phyloP scores from a whole-genome alignment of 495 filamentous ascomycete species.

The Schizothecium vesticola region DNA sequence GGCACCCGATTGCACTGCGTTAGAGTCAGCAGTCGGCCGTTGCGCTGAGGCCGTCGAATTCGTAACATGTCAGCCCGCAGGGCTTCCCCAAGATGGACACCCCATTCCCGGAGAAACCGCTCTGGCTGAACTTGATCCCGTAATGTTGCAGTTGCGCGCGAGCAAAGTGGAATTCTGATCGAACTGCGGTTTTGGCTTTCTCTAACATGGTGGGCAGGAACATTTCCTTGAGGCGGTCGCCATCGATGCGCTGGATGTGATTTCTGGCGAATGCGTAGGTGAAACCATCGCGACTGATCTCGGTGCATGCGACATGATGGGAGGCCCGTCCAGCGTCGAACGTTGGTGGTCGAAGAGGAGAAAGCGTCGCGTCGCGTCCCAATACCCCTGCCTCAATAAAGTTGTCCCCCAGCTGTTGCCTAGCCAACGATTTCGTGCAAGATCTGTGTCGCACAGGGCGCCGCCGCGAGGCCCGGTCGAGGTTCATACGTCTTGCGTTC shows the following conservation, averaged over 20 bases:
- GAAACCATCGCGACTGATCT: conserved; percentile 3
- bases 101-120: neutral
- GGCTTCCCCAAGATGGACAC: neutral
- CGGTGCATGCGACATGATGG: neutral
- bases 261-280: neutral
- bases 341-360: neutral
- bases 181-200: neutral
- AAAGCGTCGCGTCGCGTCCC: neutral
- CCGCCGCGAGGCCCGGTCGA: no score
- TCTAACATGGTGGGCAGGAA: neutral
- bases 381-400: neutral
- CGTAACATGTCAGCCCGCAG: conserved; percentile 2
- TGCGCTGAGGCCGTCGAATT: neutral
- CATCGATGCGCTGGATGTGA: neutral
- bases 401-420: no score
- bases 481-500: no score
- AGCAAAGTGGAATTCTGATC: neutral
- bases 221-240: neutral
- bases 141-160: conserved; percentile 3
- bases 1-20: neutral
- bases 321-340: no score
- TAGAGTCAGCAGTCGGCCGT: neutral
- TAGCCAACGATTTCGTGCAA: no score
- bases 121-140: neutral
- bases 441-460: no score